Evolutionary conservation across 176 grass and related monocot genomes (phyloP).

Genomic region (Cenchrus americanus): DNA sequence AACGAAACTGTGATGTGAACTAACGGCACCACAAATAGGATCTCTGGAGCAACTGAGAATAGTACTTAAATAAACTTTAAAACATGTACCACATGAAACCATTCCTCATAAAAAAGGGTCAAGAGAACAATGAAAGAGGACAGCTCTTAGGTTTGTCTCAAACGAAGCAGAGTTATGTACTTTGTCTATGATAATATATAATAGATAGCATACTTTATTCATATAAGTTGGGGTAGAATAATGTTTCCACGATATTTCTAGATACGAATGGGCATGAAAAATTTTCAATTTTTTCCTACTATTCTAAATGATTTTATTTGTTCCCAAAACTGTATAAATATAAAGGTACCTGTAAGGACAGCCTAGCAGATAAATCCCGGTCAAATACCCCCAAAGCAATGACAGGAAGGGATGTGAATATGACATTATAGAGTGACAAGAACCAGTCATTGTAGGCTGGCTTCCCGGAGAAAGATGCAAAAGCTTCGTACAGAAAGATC

Average conservation of each 20-base stretch:
- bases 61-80: too few relatives aligned
- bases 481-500: conserved; percentile 89
- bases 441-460: conserved; percentile 99
- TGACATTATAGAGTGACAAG: conserved; percentile 92
- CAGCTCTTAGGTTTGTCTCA: neutral
- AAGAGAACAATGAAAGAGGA: neutral
- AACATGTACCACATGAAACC: neutral
- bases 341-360: conserved; percentile 72
- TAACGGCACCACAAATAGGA: neutral
- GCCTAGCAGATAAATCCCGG: conserved; percentile 89
- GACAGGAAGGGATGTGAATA: conserved; percentile 97
- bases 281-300: conserved; percentile 4
- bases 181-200: neutral
- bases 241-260: neutral
- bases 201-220: neutral
- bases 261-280: neutral
- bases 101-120: neutral
- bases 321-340: conserved; percentile 20
- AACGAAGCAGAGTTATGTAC: neutral
- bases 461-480: conserved; percentile 92
- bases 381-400: conserved; percentile 97
- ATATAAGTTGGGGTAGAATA: conserved; percentile 23
- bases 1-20: neutral
- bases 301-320: conserved; percentile 8
- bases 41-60: too few relatives aligned